Evolutionary conservation across 768 basidiomycete genomes (phyloP).

Genomic region (Cantharellus cinnabarinus): DNA sequence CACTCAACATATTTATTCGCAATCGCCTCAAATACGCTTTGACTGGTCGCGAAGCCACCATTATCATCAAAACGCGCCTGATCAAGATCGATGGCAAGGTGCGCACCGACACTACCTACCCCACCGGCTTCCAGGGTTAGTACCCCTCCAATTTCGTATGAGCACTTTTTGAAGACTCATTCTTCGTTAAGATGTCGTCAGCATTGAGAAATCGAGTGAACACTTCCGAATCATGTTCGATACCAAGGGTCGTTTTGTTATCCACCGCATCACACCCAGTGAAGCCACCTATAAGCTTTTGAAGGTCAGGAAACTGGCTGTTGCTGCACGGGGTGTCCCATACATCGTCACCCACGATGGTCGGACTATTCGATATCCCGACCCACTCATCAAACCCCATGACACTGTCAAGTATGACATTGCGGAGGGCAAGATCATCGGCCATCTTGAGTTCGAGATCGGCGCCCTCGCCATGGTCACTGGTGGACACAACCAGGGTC

Average conservation of each 20-base stretch:
- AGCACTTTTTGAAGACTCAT: not conserved
- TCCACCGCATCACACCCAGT: conserved; percentile 96
- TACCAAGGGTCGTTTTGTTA: conserved; percentile 98
- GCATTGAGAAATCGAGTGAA: conserved; percentile 95
- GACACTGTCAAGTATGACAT: conserved; percentile 97
- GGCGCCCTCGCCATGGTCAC: conserved; percentile 96
- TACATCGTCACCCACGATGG: conserved; percentile 98
- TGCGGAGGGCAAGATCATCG: conserved; percentile 75
- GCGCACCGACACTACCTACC: conserved; percentile 91
- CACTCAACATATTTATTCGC: conserved; percentile 91
- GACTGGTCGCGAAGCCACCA: conserved; percentile 85
- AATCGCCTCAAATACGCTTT: conserved; percentile 99
- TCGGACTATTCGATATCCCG: conserved; percentile 98
- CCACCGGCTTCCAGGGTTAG: conserved; percentile 92
- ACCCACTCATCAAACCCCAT: conserved; percentile 86
- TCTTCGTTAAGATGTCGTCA: conserved; percentile 56
- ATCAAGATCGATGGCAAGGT: conserved; percentile 99
- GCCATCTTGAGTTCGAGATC: conserved; percentile 89
- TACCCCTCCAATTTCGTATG: conserved; percentile 7
- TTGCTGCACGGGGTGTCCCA: conserved; percentile 87
- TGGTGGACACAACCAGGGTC: conserved; percentile 99
- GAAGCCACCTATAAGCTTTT: conserved; percentile 94
- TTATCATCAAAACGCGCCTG: conserved; percentile 88
- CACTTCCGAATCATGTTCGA: conserved; percentile 99
- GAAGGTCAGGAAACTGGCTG: conserved; percentile 78